Evolutionary conservation across 352 stramenopile genomes (phyloP), one percentile per base, ranked within the genome.

Genomic region (Phytophthora multivora): DNA sequence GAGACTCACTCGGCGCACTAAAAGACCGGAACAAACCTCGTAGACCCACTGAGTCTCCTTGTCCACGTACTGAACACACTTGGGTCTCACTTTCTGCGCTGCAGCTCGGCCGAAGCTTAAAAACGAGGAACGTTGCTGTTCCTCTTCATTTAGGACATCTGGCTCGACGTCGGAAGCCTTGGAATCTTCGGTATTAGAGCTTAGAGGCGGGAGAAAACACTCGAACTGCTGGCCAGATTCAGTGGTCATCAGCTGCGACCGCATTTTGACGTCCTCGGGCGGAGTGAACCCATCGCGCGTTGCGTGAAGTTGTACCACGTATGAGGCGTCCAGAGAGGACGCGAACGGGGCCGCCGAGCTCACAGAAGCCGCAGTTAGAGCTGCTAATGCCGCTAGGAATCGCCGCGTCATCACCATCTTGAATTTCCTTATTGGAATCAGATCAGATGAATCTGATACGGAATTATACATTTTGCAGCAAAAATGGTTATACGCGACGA

Each of bases 281-380:
- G 60, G 51, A n/a, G 59, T 30, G 49, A 75, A 83, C n/a, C 43
- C 56, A 5, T 80, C 78, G 12, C 71, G 74, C 10, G 45, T 80
- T 10, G 69, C 56, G 59, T 91, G 80, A 46, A 91, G 79, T 42
- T 90, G 80, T 50, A 93, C 80, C 28, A 93, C 81, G 35, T 90
- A 91, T 11, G 73, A 80, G 5, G 72, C 55, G 41, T 89, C 80
- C 10, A 69, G 30, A 30, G 59, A 63, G 3, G 64, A 63, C 11
- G 40, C 42, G 16, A 66, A 62, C 16, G 65, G 45, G 4, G 35
- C 47, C 10, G 46, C 51, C 5, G 25, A 63, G 3, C 51, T 60
- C 0, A 25, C 16, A 36, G 35, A 63, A 13, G 46, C 19, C 21
- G 54, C 48, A 5, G 33, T 60, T 21, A 69, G 31, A 52, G 42